phyloP scores from a whole-genome alignment of 805 yeast species.

The Candida piceae region DNA sequence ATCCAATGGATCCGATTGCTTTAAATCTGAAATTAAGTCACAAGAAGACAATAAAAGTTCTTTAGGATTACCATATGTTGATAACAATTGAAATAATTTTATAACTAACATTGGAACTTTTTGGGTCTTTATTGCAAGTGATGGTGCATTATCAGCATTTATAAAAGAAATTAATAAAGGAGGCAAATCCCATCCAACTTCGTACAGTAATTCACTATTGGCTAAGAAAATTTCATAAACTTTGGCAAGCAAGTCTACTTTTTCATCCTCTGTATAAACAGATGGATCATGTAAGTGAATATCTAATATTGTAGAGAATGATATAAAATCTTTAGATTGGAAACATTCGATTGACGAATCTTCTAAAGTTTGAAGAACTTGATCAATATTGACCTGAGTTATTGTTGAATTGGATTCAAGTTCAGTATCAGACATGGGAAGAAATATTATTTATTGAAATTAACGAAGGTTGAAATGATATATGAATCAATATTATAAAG shows the following conservation, averaged over 20 bases:
- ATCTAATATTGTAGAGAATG: conserved; percentile 72
- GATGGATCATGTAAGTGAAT: conserved; percentile 47
- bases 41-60: conserved; percentile 69
- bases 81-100: conserved; percentile 56
- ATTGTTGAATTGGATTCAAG: conserved; percentile 9
- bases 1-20: conserved; percentile 7
- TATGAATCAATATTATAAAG: too few relatives aligned
- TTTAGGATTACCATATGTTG: conserved; percentile 71
- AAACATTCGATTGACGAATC: conserved; percentile 25
- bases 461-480: too few relatives aligned
- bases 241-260: conserved; percentile 40
- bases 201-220: conserved; percentile 48
- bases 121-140: conserved; percentile 32
- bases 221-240: conserved; percentile 40
- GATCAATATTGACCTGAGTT: conserved; percentile 8
- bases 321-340: conserved; percentile 54
- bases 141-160: conserved; percentile 30
- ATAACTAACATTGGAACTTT: conserved; percentile 33
- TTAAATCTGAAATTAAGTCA: conserved; percentile 49
- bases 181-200: conserved; percentile 93
- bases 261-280: conserved; percentile 44
- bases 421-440: conserved; percentile 11
- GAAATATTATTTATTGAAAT: too few relatives aligned
- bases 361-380: conserved; percentile 13
- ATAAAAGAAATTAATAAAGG: conserved; percentile 53